Percentiles rank a stretch among this genome's conserved stretches.
Evolutionary conservation across 225 moss, liverwort and hornwort species (phyloP).

Genomic region (Rhytidiadelphus loreus): DNA sequence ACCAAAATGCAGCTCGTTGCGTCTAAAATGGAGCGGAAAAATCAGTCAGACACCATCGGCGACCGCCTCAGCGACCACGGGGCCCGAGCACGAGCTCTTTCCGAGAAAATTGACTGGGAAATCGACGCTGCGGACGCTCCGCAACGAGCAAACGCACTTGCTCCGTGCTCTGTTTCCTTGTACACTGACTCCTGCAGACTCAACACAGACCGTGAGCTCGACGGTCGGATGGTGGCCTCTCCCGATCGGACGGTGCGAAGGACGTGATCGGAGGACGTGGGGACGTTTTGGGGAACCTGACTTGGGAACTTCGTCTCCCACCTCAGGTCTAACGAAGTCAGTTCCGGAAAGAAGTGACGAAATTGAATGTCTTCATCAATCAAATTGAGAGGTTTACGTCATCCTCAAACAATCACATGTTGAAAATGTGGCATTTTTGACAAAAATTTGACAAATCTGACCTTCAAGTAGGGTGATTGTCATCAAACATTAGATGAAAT

Average conservation of each 20-base stretch:
- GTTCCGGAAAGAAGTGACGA: not conserved
- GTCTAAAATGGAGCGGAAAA: not conserved
- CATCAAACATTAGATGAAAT: no score
- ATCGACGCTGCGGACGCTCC: not conserved
- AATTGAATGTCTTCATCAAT: not conserved
- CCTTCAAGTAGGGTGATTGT: rapidly evolving
- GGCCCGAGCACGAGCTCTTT: not conserved
- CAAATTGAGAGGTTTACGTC: not conserved
- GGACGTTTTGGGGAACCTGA: not conserved
- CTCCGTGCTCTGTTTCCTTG: conserved; percentile 1
- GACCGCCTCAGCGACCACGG: not conserved
- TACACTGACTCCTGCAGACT: not conserved
- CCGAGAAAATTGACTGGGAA: not conserved
- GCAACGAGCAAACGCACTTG: not conserved
- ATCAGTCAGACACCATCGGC: not conserved
- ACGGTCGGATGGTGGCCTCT: not conserved
- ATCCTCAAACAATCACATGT: not conserved
- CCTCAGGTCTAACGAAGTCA: not conserved
- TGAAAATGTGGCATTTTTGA: not conserved
- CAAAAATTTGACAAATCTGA: not conserved
- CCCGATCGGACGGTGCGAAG: not conserved
- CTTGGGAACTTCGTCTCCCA: not conserved
- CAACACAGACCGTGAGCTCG: not conserved
- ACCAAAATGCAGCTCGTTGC: conserved; percentile 9
- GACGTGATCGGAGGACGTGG: not conserved